Evolutionary conservation across 805 yeast species (phyloP).

Genomic region (Scheffersomyces stipitis): DNA sequence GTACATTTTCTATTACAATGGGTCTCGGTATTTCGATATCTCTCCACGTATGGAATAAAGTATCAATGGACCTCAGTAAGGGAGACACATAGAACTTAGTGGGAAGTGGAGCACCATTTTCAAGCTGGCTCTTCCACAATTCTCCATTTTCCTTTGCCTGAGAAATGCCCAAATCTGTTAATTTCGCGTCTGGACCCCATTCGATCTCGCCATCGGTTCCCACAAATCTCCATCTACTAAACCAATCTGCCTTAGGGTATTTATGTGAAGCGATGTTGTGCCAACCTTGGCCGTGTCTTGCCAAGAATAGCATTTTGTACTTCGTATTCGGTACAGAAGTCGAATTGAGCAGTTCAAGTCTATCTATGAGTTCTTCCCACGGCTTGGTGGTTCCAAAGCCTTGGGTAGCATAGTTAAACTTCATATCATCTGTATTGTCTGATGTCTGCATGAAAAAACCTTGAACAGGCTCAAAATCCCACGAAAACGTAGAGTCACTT

Average conservation of each 20-base stretch:
- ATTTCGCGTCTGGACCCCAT: slow-evolving; percentile 27
- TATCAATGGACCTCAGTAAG: slow-evolving; percentile 23
- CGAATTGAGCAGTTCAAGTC: slow-evolving; percentile 13
- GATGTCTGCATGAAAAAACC: slow-evolving; percentile 24
- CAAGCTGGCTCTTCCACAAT: slow-evolving; percentile 18
- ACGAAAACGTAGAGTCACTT: slow-evolving; percentile 10
- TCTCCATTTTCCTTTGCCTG: slow-evolving; percentile 23
- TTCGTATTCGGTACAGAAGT: slow-evolving; percentile 11
- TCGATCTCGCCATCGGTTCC: slow-evolving; percentile 24
- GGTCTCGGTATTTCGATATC: slow-evolving; percentile 16
- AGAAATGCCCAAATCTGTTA: slow-evolving; percentile 21
- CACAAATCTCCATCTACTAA: slow-evolving; percentile 19
- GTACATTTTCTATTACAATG: slow-evolving; percentile 17
- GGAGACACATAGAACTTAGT: slow-evolving; percentile 26
- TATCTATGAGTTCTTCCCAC: slow-evolving; percentile 16
- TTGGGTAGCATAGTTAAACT: slow-evolving; percentile 18
- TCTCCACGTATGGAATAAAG: slow-evolving; percentile 20
- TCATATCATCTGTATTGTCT: slow-evolving; percentile 20
- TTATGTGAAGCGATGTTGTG: slow-evolving; percentile 22
- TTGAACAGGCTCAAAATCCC: slow-evolving; percentile 23
- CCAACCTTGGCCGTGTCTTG: slow-evolving; percentile 29
- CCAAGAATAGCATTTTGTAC: slow-evolving; percentile 23
- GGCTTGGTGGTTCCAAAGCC: slow-evolving; percentile 18
- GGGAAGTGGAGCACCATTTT: slow-evolving; percentile 24
- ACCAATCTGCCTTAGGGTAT: slow-evolving; percentile 22